phyloP scores from a whole-genome alignment of 2,329 filamentous ascomycete species.

The Rachicladosporium sp. region DNA sequence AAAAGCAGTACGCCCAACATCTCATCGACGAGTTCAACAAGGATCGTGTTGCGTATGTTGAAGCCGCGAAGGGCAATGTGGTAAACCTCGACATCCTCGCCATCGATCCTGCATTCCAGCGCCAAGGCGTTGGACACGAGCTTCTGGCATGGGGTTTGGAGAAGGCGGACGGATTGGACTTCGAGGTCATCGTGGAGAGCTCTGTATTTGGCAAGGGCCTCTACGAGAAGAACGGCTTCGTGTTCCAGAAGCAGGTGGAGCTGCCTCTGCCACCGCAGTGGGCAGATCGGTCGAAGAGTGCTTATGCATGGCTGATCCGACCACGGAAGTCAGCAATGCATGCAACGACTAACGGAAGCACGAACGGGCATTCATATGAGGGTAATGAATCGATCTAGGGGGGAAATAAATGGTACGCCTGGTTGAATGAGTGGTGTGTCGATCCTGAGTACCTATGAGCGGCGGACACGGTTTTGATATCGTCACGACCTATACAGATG shows the following conservation, averaged over 20 bases:
- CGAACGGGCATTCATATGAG: no score
- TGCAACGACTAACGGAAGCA: no score
- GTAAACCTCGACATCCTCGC: constrained; percentile 17
- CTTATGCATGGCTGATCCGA: no score
- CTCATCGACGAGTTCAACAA: constrained; percentile 11
- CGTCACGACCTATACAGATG: no score
- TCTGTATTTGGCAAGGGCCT: constrained; percentile 15
- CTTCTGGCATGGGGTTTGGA: constrained; percentile 18
- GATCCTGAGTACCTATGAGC: no score
- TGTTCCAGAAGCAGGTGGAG: constrained; percentile 14
- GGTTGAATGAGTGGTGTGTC: no score
- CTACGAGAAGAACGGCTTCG: constrained; percentile 20
- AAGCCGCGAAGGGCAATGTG: constrained; percentile 13
- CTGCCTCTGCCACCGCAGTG: background rate
- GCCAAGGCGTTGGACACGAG: constrained; percentile 13
- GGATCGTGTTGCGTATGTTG: constrained; percentile 13
- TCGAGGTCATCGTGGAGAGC: constrained; percentile 19
- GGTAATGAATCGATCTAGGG: no score
- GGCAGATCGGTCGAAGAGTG: no score
- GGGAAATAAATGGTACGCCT: no score
- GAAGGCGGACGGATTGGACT: constrained; percentile 15
- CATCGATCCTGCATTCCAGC: constrained; percentile 16
- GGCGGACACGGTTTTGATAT: no score
- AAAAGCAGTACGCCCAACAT: constrained; percentile 9
- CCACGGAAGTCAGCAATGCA: no score